Base-by-base conservation (phyloP, 1,284 basidiomycete genomes). In the Binderoboletus segoi region DNA sequence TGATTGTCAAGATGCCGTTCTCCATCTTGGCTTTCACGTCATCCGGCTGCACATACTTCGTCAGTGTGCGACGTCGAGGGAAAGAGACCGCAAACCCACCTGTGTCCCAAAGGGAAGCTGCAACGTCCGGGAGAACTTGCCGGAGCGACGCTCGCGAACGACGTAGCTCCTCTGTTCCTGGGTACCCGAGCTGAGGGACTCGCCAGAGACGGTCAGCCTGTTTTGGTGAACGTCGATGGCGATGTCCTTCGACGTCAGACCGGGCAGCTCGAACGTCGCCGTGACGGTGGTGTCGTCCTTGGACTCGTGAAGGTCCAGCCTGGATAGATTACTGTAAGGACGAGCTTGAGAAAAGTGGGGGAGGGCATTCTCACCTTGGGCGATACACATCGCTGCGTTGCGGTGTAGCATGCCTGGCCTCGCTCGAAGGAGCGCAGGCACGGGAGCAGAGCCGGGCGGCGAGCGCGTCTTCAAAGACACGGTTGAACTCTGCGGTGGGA, bases 221-320 rank as follows among this genome's bases (percentile, higher is more conserved):
- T 73, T 67, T 47, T 75, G 71, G 46, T 75, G 71, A 7, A 79
- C 58, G 24, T 76, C 69, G 54, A 81, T 73, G 32, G 68, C 51
- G 21, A 80, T 64, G 51, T 75, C 67, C 33, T 79, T 74, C 37
- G 77, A 75, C 28, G 67, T 71, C 40, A 79, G 45, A 6, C 79
- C 79, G 1, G 80, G 79, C 4, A 82, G 65, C 62, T 82, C 78
- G 59, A 81, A 73, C 0, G 73, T 66, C 16, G 74, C 75, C 4
- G 70, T 76, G 28, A 79, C 69, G 16, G 62, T 61, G 52, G 78
- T 77, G 33, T 63, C 48, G 16, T 75, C 68, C 8, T 63, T 54
- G 50, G 75, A 65, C 56, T 77, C 76, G 50, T 68, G 61, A 13
- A 71, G 57, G 50, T 72, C 72, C 64, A 69, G 72, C 67, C 66